A percentile compares a stretch with the other conserved stretches of the same genome.
phyloP scores from a whole-genome alignment of 106 monocot species.

The Agapanthus africanus region DNA sequence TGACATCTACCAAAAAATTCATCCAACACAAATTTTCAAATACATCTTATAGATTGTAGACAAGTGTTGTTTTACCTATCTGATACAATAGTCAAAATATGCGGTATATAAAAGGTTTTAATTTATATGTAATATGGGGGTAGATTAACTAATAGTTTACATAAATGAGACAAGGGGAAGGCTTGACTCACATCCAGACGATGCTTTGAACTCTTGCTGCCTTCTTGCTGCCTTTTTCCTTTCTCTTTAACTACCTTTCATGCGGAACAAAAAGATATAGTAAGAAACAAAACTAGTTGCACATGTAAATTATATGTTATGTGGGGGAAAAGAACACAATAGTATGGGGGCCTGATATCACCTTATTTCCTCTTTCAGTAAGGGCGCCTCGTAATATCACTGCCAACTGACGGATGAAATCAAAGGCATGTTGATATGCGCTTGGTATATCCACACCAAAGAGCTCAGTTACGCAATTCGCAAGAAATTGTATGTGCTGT shows the following conservation, averaged over 20 bases:
- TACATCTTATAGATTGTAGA: background rate
- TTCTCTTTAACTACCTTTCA: conserved; percentile 24
- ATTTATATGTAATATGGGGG: background rate
- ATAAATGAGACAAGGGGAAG: background rate
- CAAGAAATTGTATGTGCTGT: conserved; percentile 86
- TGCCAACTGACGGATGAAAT: conserved; percentile 86
- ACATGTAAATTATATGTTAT: background rate
- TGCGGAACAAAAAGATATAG: background rate
- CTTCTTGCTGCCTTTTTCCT: conserved; percentile 35
- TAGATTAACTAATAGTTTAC: background rate
- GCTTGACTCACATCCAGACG: conserved; percentile 32
- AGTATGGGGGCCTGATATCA: conserved; percentile 5
- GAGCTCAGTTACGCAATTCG: conserved; percentile 81
- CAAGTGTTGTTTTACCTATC: background rate
- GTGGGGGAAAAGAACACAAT: too few species aligned
- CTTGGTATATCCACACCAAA: conserved; percentile 66
- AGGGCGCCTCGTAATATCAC: conserved; percentile 57
- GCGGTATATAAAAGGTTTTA: background rate
- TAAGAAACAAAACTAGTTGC: background rate
- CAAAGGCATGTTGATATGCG: conserved; percentile 88
- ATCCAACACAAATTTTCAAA: background rate
- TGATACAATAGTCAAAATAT: background rate
- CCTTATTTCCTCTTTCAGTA: conserved; percentile 76
- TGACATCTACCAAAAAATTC: background rate
- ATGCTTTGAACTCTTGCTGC: conserved; percentile 32